Evolutionary conservation across 176 grass and related monocot species (phyloP), one percentile per base, ranked within the genome.

Genomic region (Typha latifolia): DNA sequence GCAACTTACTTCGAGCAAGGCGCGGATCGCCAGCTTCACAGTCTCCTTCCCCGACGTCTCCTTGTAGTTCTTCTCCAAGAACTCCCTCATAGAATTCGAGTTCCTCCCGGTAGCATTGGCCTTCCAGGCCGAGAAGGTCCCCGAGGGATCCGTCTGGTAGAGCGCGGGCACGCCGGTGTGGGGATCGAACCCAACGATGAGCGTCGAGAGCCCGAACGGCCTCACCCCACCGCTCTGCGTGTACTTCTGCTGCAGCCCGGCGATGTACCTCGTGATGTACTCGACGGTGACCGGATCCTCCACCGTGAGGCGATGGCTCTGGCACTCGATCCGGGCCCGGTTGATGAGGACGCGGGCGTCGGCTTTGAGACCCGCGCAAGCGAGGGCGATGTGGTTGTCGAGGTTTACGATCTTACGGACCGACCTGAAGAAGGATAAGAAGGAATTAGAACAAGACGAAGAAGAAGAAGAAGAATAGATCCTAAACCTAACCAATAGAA

Each of bases 11-110:
- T 97, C 94, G 12, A 99, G 79, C 3, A 99, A 81, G 1, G 94
- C 81, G 6, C 81, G 81, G 55, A 97, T 97, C 10, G 89, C 81
- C 12, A 97, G 88, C 81, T 97, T 97, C 77, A 92, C 75, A 37
- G 94, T 97, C 75, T 97, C 94, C 76, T 82, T 89, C 51, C 89
- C 94, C 2, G 85, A 84, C 2, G 88, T 97, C 67, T 99, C 94
- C 86, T 90, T 99, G 76, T 87, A 99, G 48, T 99, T 99, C 81
- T 99, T 99, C 84, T 99, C 94, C 14, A 99, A 69, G 63, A 99
- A 99, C 71, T 99, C 94, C 2, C 89, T 32, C 89, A 99, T 99
- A 37, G 89, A 90, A 51, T 99, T 99, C 24, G 86, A 90, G 79
- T 99, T 97, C 78, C 93, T 89, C 10, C 93, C 93, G 0, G 93